phyloP scores from a whole-genome alignment of 345 rosid genomes.

The Limnanthes douglasii region DNA sequence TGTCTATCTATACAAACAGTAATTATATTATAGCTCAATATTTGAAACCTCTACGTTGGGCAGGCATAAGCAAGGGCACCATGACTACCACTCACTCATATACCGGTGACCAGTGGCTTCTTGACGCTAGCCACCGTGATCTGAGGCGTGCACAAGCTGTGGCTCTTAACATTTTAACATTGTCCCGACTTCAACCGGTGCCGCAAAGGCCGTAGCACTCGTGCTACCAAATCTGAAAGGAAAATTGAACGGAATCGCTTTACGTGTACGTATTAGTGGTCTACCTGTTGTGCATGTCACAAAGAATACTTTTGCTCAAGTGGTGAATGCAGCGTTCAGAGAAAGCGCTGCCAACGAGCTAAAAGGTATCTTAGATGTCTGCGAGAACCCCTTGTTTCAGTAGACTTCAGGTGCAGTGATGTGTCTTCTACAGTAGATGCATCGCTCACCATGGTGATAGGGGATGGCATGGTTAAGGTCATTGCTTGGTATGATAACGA shows the following conservation, averaged over 20 bases:
- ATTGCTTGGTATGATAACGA: slow-evolving; percentile 97
- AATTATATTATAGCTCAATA: too few relatives aligned
- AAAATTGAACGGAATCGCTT: slow-evolving; percentile 85
- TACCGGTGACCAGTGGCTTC: slow-evolving; percentile 92
- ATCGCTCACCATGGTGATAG: slow-evolving; percentile 94
- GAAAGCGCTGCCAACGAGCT: slow-evolving; percentile 76
- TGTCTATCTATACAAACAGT: too few relatives aligned
- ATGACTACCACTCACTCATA: slow-evolving; percentile 99
- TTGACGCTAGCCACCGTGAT: slow-evolving; percentile 95
- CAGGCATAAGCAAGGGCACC: slow-evolving; percentile 95
- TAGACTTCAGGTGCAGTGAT: slow-evolving; percentile 88
- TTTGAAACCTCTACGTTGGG: too few relatives aligned
- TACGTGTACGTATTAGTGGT: slow-evolving; percentile 91
- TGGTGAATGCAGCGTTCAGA: slow-evolving; percentile 84
- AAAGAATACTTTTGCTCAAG: slow-evolving; percentile 89
- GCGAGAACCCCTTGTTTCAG: slow-evolving; percentile 96
- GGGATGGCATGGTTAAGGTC: slow-evolving; percentile 97
- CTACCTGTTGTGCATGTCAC: slow-evolving; percentile 89
- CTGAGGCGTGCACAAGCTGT: slow-evolving; percentile 96
- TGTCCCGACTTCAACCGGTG: slow-evolving; percentile 93
- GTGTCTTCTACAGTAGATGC: slow-evolving; percentile 76
- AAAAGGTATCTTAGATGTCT: slow-evolving; percentile 64
- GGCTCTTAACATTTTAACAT: slow-evolving; percentile 87
- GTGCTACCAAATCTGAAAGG: slow-evolving; percentile 89
- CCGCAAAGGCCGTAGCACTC: slow-evolving; percentile 93